Evolutionary conservation across 352 stramenopile genomes (phyloP).

Genomic region (Thraustochytrium sp.): DNA sequence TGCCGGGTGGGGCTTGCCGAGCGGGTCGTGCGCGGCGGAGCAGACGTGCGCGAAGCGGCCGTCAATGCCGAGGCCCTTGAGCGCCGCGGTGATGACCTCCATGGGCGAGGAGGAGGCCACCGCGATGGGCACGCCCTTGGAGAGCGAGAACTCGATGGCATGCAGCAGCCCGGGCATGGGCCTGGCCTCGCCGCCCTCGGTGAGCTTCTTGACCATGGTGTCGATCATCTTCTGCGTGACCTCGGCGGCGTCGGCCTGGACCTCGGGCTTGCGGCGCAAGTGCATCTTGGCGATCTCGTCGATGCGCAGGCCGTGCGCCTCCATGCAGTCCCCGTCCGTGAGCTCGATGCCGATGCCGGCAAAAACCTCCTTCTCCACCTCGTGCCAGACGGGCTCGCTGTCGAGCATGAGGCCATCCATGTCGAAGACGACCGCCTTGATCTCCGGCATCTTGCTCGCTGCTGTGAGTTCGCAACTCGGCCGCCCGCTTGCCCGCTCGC

Average conservation of each 20-base stretch:
- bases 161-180: constrained; percentile 2
- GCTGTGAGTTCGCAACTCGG: not conserved
- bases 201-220: constrained; percentile 3
- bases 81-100: not conserved
- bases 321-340: not conserved
- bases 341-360: not conserved
- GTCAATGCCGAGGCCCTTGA: constrained; percentile 6
- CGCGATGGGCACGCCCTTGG: not conserved
- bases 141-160: not conserved
- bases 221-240: not conserved
- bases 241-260: not conserved
- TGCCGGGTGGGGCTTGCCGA: constrained; percentile 25
- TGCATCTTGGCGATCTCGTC: constrained; percentile 1
- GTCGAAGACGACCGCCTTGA: constrained; percentile 36
- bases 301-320: not conserved
- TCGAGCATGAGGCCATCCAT: constrained; percentile 42
- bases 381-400: constrained; percentile 33
- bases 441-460: not conserved
- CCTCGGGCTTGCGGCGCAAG: too few species aligned
- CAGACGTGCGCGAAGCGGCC: constrained; percentile 1
- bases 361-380: constrained; percentile 14
- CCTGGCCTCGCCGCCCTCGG: not conserved
- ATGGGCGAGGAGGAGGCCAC: constrained; percentile 5
- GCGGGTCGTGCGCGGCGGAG: not conserved
- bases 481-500: too few species aligned